Conservation (phyloP, 2,329 filamentous ascomycete species). For the Neofusicoccum laricinum region DNA sequence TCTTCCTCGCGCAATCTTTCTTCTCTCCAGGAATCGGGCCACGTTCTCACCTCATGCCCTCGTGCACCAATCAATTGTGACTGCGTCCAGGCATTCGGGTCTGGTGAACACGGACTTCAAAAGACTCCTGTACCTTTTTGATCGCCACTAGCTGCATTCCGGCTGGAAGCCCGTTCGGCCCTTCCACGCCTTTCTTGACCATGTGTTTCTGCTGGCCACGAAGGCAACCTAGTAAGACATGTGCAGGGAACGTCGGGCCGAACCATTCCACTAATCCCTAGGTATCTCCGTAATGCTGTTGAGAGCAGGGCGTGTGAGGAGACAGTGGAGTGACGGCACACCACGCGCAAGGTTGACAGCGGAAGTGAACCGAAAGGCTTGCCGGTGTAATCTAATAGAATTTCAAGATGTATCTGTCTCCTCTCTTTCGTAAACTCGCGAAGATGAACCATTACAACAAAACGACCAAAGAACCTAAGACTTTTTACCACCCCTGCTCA, state of each 20-base stretch:
- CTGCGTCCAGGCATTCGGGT: neutral
- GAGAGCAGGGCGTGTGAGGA: neutral
- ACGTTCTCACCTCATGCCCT: no score
- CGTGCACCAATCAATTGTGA: neutral
- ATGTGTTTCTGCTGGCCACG: neutral
- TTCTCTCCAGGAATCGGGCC: no score
- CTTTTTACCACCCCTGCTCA: neutral
- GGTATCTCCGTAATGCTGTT: neutral
- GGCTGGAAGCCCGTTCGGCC: no score
- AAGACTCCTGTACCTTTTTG: neutral
- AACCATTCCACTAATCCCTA: neutral
- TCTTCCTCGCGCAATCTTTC: neutral
- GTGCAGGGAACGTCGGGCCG: neutral
- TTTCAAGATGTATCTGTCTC: neutral
- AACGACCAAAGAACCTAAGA: neutral
- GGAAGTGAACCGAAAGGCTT: neutral
- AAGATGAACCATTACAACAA: neutral
- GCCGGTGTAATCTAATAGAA: neutral
- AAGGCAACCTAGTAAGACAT: neutral
- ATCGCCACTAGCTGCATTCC: neutral
- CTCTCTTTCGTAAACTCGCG: neutral
- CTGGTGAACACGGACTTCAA: no score
- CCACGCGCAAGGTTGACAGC: neutral
- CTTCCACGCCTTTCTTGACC: neutral
- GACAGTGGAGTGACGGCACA: conserved; percentile 8